Conservation (phyloP, 73 alveolate genomes). For the Urostyla sp. region DNA sequence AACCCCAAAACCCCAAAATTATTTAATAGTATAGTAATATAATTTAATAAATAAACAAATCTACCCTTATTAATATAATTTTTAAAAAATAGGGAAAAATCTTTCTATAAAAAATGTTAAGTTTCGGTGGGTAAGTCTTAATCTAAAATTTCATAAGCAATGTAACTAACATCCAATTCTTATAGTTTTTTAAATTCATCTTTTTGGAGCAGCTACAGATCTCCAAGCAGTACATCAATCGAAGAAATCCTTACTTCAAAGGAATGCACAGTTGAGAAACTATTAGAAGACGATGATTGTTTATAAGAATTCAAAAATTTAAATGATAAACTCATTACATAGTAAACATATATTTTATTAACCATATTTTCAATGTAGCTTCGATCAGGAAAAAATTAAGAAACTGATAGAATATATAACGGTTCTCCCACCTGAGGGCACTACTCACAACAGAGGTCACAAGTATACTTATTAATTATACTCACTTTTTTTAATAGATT, state of each 20-base stretch:
- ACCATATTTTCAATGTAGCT: slow-evolving; percentile 14
- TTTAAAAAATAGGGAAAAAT: slow-evolving; percentile 40
- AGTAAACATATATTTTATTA: neutral
- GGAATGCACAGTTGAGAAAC: slow-evolving; percentile 67
- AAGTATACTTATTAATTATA: slow-evolving; percentile 34
- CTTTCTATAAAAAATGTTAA: slow-evolving; percentile 55
- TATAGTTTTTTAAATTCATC: slow-evolving; percentile 53
- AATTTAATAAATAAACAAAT: slow-evolving; percentile 7
- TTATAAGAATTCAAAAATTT: slow-evolving; percentile 71
- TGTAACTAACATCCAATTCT: neutral
- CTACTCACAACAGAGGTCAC: slow-evolving; percentile 69
- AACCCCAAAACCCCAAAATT: slow-evolving; percentile 34
- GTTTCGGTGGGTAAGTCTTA: slow-evolving; percentile 62
- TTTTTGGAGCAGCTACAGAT: slow-evolving; percentile 67
- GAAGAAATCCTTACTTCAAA: slow-evolving; percentile 61
- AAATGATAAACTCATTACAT: slow-evolving; percentile 65
- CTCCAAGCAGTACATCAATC: slow-evolving; percentile 64
- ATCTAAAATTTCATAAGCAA: neutral
- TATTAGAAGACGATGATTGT: slow-evolving; percentile 72
- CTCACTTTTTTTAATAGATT: slow-evolving; percentile 1
- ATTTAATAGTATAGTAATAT: neutral
- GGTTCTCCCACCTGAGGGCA: slow-evolving; percentile 65
- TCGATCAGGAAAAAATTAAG: slow-evolving; percentile 68
- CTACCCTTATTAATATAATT: slow-evolving; percentile 21
- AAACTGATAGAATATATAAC: slow-evolving; percentile 57